Evolutionary conservation across 2,329 filamentous ascomycete genomes (phyloP).

Genomic region (Teratosphaeria viscida): DNA sequence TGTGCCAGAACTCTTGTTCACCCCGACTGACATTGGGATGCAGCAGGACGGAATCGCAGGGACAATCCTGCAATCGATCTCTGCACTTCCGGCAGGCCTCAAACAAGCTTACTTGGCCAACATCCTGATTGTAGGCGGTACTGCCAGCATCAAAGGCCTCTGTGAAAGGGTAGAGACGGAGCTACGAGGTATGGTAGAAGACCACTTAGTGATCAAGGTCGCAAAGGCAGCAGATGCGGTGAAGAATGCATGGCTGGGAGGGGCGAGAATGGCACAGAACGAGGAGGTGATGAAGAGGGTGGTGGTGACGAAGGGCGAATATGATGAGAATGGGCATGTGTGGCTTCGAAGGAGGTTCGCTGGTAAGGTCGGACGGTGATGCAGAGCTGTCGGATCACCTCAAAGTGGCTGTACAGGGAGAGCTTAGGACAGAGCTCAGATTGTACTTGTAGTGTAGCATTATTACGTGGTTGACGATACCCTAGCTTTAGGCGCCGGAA

Average conservation of each 20-base stretch:
- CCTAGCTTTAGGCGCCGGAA: background rate
- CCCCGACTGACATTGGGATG: conserved; percentile 74
- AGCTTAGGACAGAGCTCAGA: background rate
- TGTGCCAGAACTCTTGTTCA: conserved; percentile 83
- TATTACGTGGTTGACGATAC: background rate
- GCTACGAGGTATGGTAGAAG: conserved; percentile 30
- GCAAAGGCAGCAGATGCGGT: conserved; percentile 62
- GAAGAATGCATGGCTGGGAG: conserved; percentile 75
- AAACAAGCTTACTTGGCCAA: conserved; percentile 80
- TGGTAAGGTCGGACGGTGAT: conserved; percentile 19
- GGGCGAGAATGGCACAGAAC: conserved; percentile 64
- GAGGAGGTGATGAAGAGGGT: conserved; percentile 52
- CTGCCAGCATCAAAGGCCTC: conserved; percentile 69
- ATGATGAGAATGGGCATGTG: conserved; percentile 66
- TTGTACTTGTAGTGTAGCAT: background rate
- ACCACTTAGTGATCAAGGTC: conserved; percentile 69
- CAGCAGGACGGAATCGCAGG: conserved; percentile 73
- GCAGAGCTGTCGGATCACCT: no score
- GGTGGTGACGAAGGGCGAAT: conserved; percentile 77
- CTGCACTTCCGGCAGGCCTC: conserved; percentile 64
- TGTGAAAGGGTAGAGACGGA: conserved; percentile 53
- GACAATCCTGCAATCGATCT: conserved; percentile 69
- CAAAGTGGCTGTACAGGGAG: background rate
- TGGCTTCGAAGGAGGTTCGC: conserved; percentile 27
- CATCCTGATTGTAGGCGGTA: conserved; percentile 80